Base-by-base conservation (phyloP, 768 basidiomycete genomes). In the Hygrocybe coccinea region DNA sequence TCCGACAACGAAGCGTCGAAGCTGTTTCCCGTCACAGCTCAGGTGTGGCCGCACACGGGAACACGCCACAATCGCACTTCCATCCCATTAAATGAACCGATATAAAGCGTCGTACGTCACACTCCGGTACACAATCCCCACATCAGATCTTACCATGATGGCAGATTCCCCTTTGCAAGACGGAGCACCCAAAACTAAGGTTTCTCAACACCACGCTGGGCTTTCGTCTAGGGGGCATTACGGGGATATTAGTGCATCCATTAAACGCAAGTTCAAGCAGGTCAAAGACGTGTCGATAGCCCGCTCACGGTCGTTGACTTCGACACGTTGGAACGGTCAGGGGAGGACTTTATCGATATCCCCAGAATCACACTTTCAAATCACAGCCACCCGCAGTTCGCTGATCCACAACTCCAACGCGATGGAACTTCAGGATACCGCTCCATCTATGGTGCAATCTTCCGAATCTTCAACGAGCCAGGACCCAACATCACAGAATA, bases 231-330 rank as follows among this genome's bases (percentile, higher is more conserved):
- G 46, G 50, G 11, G n/a, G 55, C 21, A 43, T 50, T 17, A 51
- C 53, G 43, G 35, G 48, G 35, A 44, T 57, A 51, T 54, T 59
- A 64, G 67, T 10, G 60, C 67, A 33, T 72, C 75, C 11, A 64
- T 78, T 48, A 68, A 69, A n/a, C 63, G 67, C 33, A 67, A 69
- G 29, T 68, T 78, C 36, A 67, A 69, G 14, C 65, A 44, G 43
- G 43, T 44, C 9, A n/a, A 17, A n/a, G 43, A 17, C 50, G 34
- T 50, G 9, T 48, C 47, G 55, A 25, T 50, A 19, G 15, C 17
- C 34, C 15, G 54, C 34, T 15, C 61, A 52, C 52, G 54, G 17
- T 19, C 43, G 8, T 44, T 44, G 9, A 44, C 17, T 29, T 44
- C 17, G 9, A 44, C 17, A 4, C 43, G 43, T 44, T n/a, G 24